Evolutionary conservation across 306 rosid species (phyloP), one percentile per base, ranked within the genome.

Genomic region (Dicorynia guianensis): DNA sequence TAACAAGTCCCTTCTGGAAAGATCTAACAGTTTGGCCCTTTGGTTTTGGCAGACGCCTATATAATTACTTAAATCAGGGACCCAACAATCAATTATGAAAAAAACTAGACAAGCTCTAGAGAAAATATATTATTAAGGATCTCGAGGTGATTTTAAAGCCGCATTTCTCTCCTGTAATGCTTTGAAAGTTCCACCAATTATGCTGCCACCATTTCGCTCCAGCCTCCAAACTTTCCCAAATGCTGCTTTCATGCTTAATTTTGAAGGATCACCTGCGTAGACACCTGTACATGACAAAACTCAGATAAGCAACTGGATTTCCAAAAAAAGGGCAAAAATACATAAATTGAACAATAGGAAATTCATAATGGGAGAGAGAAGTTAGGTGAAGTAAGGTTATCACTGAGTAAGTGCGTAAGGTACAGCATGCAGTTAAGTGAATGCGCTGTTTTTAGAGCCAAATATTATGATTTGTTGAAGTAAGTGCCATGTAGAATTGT

Each of bases 11-110:
- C 85, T 90, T 93, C 68, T 93, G 85, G 70, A 95, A 89, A 80
- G 97, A 95, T 69, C 97, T 97, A 76, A 95, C 99, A 12, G 97
- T 95, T 81, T 92, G 99, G 66, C 97, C 98, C 87, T 92, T 90
- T 36, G 97, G 97, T 81, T 82, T 90, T 57, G 99, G 98, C 18
- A 95, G 96, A 79, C 89, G 96, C 89, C 99, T 92, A 42, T 19
- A 85, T 62, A 33, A 82, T 72, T 53, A 80, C 56, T 71, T 64
- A 59, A 79, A 69, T 83, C 79, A 86, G 87, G 76, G 77, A 74
- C 61, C 25, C 15, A 76, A 58, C 63, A 25, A 72, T 71, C 64
- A 66, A 80, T 47, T 65, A 47, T 60, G 6, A 58, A 11, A 25
- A 50, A 34, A 64, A 82, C 52, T 69, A 52, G 74, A 66, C 55